A percentile compares a stretch with the other conserved stretches of the same genome.
phyloP scores from a whole-genome alignment of 805 yeast genomes.

The Starmerella cellae region DNA sequence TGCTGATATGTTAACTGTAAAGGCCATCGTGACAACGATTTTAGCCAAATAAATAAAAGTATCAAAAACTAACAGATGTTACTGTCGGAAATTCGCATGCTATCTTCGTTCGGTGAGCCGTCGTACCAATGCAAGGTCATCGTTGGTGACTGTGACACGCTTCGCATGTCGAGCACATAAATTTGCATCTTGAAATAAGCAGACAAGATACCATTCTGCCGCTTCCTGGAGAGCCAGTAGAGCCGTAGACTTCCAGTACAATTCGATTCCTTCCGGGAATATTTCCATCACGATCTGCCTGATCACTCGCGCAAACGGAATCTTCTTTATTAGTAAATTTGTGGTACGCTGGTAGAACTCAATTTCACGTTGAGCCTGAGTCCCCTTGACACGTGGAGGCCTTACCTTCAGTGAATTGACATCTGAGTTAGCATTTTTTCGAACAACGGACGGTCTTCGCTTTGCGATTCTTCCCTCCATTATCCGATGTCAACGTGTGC shows the following conservation, averaged over 20 bases:
- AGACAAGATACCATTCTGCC: slow-evolving; percentile 93
- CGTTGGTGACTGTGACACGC: slow-evolving; percentile 97
- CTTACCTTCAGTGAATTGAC: background rate
- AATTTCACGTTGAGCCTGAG: slow-evolving; percentile 76
- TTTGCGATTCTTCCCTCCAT: slow-evolving; percentile 5
- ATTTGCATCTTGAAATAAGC: slow-evolving; percentile 94
- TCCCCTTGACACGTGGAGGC: background rate
- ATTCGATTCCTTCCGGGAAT: slow-evolving; percentile 42
- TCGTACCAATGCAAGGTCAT: slow-evolving; percentile 95
- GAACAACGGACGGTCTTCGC: background rate
- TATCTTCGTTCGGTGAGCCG: slow-evolving; percentile 47
- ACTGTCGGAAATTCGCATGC: background rate
- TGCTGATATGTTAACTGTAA: slow-evolving; percentile 1
- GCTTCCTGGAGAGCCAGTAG: slow-evolving; percentile 97
- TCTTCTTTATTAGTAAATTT: slow-evolving; percentile 84
- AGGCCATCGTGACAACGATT: background rate
- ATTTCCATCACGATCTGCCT: slow-evolving; percentile 92
- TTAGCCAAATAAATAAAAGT: background rate
- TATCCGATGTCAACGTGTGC: no score
- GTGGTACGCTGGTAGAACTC: slow-evolving; percentile 96
- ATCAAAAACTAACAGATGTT: background rate
- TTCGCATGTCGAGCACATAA: slow-evolving; percentile 98
- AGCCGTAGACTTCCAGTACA: slow-evolving; percentile 95
- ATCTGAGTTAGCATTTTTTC: background rate
- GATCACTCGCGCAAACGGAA: slow-evolving; percentile 94